Conservation (phyloP, 306 rosid species). For the Ceratonia siliqua region DNA sequence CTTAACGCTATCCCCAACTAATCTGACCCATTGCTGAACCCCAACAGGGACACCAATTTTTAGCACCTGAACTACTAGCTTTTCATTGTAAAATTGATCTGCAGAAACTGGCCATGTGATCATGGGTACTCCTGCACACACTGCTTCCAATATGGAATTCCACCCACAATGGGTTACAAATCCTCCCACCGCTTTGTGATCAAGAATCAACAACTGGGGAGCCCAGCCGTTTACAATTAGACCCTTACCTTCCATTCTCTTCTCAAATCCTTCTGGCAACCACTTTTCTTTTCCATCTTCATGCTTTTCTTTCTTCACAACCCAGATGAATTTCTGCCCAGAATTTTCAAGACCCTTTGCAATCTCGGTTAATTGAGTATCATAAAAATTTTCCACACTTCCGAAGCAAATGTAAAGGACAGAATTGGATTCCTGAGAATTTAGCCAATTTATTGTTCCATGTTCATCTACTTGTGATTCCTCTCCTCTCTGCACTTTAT, state of each 20-base stretch:
- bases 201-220: slow-evolving; percentile 40
- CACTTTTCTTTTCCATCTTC: slow-evolving; percentile 14
- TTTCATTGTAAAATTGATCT: slow-evolving; percentile 43
- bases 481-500: slow-evolving; percentile 34
- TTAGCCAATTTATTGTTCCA: slow-evolving; percentile 40
- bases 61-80: slow-evolving; percentile 33
- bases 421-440: slow-evolving; percentile 36
- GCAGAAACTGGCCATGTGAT: slow-evolving; percentile 38
- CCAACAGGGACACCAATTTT: slow-evolving; percentile 43
- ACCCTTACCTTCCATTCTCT: slow-evolving; percentile 39
- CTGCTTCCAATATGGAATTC: slow-evolving; percentile 41
- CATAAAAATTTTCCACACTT: background rate
- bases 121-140: slow-evolving; percentile 25
- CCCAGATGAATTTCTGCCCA: slow-evolving; percentile 39
- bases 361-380: slow-evolving; percentile 8
- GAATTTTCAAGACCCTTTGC: slow-evolving; percentile 41
- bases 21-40: slow-evolving; percentile 1
- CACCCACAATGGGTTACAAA: slow-evolving; percentile 36
- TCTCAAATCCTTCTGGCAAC: slow-evolving; percentile 40
- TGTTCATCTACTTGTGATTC: slow-evolving; percentile 32
- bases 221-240: slow-evolving; percentile 44
- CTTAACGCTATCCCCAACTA: slow-evolving; percentile 12
- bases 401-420: slow-evolving; percentile 48
- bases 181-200: no score
- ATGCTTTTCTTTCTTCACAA: slow-evolving; percentile 21